Evolutionary conservation across 805 yeast species (phyloP).

Genomic region (Yamadazyma olivae): DNA sequence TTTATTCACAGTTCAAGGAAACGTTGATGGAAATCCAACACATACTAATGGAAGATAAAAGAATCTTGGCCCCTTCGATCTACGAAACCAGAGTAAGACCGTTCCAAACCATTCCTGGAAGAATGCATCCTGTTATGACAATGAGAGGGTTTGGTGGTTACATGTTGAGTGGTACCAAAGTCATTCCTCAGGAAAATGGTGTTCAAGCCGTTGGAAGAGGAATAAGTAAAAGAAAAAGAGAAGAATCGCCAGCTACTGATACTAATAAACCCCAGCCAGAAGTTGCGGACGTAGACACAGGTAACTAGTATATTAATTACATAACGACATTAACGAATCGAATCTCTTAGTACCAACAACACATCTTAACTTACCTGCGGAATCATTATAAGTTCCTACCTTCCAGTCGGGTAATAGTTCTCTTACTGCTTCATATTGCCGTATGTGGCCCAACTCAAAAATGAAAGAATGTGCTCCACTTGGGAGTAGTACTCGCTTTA

Average conservation of each 20-base stretch:
- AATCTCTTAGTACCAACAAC: conserved; percentile 56
- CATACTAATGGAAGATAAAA: conserved; percentile 59
- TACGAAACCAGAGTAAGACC: conserved; percentile 79
- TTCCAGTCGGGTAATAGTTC: conserved; percentile 42
- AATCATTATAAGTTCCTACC: conserved; percentile 48
- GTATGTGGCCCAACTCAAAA: conserved; percentile 68
- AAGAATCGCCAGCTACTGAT: conserved; percentile 16
- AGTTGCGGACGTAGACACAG: too few species aligned
- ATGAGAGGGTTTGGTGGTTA: conserved; percentile 92
- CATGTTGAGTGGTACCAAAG: conserved; percentile 73
- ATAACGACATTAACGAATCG: neutral
- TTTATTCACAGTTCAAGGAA: conserved; percentile 82
- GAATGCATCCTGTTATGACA: conserved; percentile 94
- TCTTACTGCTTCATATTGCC: conserved; percentile 50
- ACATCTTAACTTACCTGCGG: conserved; percentile 52
- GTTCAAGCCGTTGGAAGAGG: conserved; percentile 72
- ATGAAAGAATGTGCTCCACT: conserved; percentile 55
- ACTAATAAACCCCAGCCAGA: too few species aligned
- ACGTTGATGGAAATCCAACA: conserved; percentile 71
- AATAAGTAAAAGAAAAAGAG: conserved; percentile 36
- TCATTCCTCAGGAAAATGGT: conserved; percentile 59
- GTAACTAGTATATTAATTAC: conserved; percentile 1
- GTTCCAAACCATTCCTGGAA: conserved; percentile 91
- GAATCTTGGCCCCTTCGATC: conserved; percentile 79
- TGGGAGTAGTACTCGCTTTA: conserved; percentile 40